These are phyloP conservation scores for Papiliotrema nemorosa DNA, from an alignment of 1,284 basidiomycete species.

Conservation along the genomic window DNA sequence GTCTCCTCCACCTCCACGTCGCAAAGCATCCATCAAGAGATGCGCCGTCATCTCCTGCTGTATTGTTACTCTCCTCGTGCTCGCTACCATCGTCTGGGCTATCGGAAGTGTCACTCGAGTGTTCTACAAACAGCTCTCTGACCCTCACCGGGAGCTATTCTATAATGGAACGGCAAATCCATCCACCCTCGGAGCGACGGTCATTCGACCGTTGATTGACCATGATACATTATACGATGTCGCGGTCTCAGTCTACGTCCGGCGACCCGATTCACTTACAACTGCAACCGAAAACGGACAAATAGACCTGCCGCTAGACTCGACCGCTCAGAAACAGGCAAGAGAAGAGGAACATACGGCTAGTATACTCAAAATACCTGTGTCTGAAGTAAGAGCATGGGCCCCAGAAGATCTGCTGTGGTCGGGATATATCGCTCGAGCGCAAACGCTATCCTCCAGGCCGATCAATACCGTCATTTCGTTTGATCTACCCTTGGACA, in stretches of 20 bases:
- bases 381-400: conserved; percentile 6
- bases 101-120: too few relatives aligned
- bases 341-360: conserved; percentile 4
- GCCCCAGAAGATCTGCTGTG: conserved; percentile 8
- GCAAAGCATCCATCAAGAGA: too few relatives aligned
- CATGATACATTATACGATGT: conserved; percentile 14
- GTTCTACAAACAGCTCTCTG: background rate
- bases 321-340: background rate
- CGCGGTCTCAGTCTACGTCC: conserved; percentile 8
- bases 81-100: too few relatives aligned
- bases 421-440: background rate
- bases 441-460: background rate
- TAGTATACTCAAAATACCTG: background rate
- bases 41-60: too few relatives aligned
- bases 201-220: conserved; percentile 17
- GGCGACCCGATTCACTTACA: conserved; percentile 4
- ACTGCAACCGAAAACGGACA: conserved; percentile 3
- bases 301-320: background rate
- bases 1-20: too few relatives aligned
- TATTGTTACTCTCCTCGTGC: too few relatives aligned
- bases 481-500: conserved; percentile 19
- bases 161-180: conserved; percentile 12
- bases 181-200: background rate
- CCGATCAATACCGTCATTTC: conserved; percentile 6
- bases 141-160: conserved; percentile 15